These are phyloP conservation scores for Tilletia walkeri DNA, from an alignment of 1,284 basidiomycete species.

Conservation along the genomic window DNA sequence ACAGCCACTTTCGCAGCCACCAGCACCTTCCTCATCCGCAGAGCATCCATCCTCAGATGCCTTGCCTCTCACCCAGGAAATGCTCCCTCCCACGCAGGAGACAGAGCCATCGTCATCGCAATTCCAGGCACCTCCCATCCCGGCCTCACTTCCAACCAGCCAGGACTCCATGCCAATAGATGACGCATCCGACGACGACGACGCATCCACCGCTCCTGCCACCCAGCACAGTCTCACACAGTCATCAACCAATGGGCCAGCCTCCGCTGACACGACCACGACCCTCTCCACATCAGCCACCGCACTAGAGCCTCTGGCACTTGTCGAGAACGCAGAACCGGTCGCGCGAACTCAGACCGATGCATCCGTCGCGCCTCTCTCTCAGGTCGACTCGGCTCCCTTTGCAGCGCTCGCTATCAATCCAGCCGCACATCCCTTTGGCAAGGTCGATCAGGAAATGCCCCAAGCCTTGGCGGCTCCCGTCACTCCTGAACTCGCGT, in stretches of 20 bases:
- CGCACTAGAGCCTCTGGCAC: too few species aligned
- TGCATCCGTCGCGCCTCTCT: neutral
- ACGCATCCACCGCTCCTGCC: neutral
- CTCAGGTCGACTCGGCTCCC: neutral
- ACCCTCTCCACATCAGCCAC: too few species aligned
- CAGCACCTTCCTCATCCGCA: neutral
- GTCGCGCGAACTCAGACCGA: too few species aligned
- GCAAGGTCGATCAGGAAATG: neutral
- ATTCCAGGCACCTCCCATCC: neutral
- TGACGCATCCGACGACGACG: neutral
- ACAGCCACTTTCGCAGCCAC: neutral
- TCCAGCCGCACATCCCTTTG: neutral
- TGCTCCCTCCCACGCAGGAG: neutral
- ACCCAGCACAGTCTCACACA: too few species aligned
- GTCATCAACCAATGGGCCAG: too few species aligned
- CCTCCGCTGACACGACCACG: too few species aligned
- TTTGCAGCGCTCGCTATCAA: neutral
- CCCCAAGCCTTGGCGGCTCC: neutral
- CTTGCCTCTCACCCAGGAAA: conserved; percentile 1
- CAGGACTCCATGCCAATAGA: neutral
- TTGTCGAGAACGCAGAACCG: too few species aligned
- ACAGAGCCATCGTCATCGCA: neutral
- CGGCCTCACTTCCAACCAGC: neutral
- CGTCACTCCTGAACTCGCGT: too few species aligned
- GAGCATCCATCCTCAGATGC: neutral